Evolutionary conservation across 768 basidiomycete genomes (phyloP).

Genomic region (Lanmaoa pseudosensibilis): DNA sequence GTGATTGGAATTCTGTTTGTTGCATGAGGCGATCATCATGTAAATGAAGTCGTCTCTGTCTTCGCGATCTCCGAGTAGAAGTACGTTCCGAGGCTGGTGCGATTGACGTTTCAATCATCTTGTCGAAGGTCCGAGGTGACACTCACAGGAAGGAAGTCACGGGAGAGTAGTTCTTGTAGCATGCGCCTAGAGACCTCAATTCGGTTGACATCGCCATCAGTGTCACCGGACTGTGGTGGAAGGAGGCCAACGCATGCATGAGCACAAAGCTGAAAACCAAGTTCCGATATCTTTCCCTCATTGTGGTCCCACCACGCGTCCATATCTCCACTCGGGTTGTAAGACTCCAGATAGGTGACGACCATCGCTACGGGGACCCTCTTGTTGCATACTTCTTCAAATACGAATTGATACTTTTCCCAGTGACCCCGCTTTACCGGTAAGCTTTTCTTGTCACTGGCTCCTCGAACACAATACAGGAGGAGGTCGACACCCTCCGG

Average conservation of each 20-base stretch:
- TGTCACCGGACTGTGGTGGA: background rate
- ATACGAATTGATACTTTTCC: slow-evolving; percentile 26
- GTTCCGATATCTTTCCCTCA: slow-evolving; percentile 21
- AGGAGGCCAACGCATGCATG: slow-evolving; percentile 39
- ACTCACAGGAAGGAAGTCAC: slow-evolving; percentile 15
- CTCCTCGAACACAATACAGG: slow-evolving; percentile 30
- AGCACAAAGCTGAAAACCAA: slow-evolving; percentile 35
- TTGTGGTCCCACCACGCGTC: slow-evolving; percentile 39
- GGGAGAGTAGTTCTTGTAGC: slow-evolving; percentile 11
- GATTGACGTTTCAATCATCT: background rate
- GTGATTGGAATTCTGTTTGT: background rate
- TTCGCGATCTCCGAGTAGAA: slow-evolving; percentile 17
- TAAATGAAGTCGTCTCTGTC: slow-evolving; percentile 16
- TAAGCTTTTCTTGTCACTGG: slow-evolving; percentile 8
- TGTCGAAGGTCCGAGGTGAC: background rate
- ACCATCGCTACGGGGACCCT: slow-evolving; percentile 27
- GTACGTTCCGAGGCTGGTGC: slow-evolving; percentile 19
- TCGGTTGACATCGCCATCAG: slow-evolving; percentile 6
- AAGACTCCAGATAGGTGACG: slow-evolving; percentile 31
- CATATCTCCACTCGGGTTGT: slow-evolving; percentile 27
- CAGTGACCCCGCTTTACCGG: slow-evolving; percentile 17
- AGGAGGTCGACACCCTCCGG: slow-evolving; percentile 28
- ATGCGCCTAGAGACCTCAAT: slow-evolving; percentile 9
- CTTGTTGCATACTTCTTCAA: slow-evolving; percentile 26
- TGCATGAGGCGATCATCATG: background rate